A percentile compares a stretch with the other conserved stretches of the same genome.
Conservation (phyloP, 73 alveolate genomes). For the Paraurostyla sp. region DNA sequence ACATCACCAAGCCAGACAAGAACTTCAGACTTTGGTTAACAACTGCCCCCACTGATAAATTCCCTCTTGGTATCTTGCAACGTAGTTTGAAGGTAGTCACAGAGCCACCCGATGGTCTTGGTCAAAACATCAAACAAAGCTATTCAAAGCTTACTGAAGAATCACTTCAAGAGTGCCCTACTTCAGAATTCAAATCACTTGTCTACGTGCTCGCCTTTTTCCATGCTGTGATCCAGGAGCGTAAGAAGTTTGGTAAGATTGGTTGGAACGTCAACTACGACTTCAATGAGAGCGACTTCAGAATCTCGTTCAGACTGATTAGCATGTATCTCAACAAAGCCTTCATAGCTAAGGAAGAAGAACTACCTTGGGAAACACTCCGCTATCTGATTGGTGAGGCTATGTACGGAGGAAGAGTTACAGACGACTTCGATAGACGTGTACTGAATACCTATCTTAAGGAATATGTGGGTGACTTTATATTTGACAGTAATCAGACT, state of each 20-base stretch:
- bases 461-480: conserved; percentile 83
- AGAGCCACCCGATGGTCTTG: conserved; percentile 99
- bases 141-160: conserved; percentile 96
- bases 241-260: conserved; percentile 99
- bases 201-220: conserved; percentile 98
- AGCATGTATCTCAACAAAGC: conserved; percentile 88
- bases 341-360: conserved; percentile 90
- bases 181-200: conserved; percentile 95
- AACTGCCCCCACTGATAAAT: conserved; percentile 96
- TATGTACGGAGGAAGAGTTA: conserved; percentile 99
- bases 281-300: conserved; percentile 99
- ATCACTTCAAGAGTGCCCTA: conserved; percentile 90
- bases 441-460: conserved; percentile 89
- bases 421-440: conserved; percentile 99
- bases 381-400: conserved; percentile 98
- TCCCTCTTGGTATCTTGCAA: conserved; percentile 96
- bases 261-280: conserved; percentile 99
- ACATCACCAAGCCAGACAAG: conserved; percentile 87
- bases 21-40: conserved; percentile 96
- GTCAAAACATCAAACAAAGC: conserved; percentile 96
- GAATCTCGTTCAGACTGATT: conserved; percentile 96
- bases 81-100: conserved; percentile 93
- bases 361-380: conserved; percentile 99
- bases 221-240: conserved; percentile 99
- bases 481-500: conserved; percentile 84